Evolutionary conservation across 78 protist species (phyloP).

Genomic region (Dictyostelium discoideum): DNA sequence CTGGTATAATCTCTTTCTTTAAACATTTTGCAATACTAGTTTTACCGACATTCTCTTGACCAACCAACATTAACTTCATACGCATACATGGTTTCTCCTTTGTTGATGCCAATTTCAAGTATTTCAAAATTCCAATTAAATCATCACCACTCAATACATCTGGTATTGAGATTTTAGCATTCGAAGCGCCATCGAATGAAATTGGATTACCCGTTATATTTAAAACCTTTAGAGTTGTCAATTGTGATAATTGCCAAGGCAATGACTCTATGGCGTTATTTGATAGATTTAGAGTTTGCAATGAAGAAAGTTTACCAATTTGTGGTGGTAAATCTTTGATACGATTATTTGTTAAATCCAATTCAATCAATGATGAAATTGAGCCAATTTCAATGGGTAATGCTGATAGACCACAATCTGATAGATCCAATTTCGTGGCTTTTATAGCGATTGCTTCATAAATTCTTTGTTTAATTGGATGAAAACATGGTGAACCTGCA

Average conservation of each 20-base stretch:
- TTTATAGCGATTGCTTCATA: slow-evolving; percentile 36
- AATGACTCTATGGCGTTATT: slow-evolving; percentile 55
- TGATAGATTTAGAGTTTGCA: slow-evolving; percentile 35
- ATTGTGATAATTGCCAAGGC: slow-evolving; percentile 84
- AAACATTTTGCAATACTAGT: slow-evolving; percentile 79
- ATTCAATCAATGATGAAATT: slow-evolving; percentile 6
- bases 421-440: slow-evolving; percentile 24
- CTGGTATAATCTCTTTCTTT: slow-evolving; percentile 66
- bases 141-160: slow-evolving; percentile 39
- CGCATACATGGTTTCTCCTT: slow-evolving; percentile 61
- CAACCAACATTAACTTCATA: slow-evolving; percentile 79
- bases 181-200: not conserved
- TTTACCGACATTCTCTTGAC: slow-evolving; percentile 84
- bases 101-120: not conserved
- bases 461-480: slow-evolving; percentile 56
- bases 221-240: slow-evolving; percentile 61
- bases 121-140: slow-evolving; percentile 6
- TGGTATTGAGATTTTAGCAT: slow-evolving; percentile 1
- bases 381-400: slow-evolving; percentile 77
- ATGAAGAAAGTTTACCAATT: slow-evolving; percentile 49
- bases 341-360: slow-evolving; percentile 63
- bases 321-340: slow-evolving; percentile 75
- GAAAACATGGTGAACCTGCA: slow-evolving; percentile 74
- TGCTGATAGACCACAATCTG: slow-evolving; percentile 26
- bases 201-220: slow-evolving; percentile 47